Evolutionary conservation across 2,329 filamentous ascomycete genomes (phyloP).

Genomic region (Gremmenia infestans): DNA sequence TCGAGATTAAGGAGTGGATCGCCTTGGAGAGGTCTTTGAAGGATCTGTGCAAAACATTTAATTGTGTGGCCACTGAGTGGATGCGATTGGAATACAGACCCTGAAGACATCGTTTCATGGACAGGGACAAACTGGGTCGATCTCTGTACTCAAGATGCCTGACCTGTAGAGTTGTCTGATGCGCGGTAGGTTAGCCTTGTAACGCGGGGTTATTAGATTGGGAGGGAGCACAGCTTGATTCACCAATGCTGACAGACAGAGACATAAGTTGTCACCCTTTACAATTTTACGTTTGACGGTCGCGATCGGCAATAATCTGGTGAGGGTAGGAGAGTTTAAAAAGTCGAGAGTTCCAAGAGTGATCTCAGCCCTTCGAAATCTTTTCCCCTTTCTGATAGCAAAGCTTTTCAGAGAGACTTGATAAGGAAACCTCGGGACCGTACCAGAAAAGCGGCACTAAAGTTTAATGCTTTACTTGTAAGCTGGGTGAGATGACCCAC

Average conservation of each 20-base stretch:
- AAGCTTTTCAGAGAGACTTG: no score
- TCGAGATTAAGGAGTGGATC: slow-evolving; percentile 46
- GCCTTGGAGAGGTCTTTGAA: slow-evolving; percentile 57
- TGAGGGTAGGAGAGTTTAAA: no score
- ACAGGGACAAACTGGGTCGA: slow-evolving; percentile 7
- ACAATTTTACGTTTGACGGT: neutral
- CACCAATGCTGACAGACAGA: neutral
- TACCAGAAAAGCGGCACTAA: no score
- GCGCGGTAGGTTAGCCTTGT: neutral
- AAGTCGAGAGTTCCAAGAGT: no score
- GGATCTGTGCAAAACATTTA: slow-evolving; percentile 23
- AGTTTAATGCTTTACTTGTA: no score
- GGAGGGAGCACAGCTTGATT: neutral
- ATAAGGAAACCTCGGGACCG: no score
- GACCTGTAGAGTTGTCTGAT: neutral
- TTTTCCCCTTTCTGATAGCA: no score
- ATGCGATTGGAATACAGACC: slow-evolving; percentile 10
- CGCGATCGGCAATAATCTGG: no score
- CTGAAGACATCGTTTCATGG: slow-evolving; percentile 17
- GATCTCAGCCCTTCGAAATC: no score
- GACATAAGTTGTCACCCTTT: neutral
- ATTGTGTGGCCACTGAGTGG: neutral
- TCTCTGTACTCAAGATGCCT: slow-evolving; percentile 3
- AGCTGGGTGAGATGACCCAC: no score
- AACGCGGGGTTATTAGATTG: neutral